Base-by-base conservation (phyloP, 345 rosid genomes). In the Orychophragmus violaceus region DNA sequence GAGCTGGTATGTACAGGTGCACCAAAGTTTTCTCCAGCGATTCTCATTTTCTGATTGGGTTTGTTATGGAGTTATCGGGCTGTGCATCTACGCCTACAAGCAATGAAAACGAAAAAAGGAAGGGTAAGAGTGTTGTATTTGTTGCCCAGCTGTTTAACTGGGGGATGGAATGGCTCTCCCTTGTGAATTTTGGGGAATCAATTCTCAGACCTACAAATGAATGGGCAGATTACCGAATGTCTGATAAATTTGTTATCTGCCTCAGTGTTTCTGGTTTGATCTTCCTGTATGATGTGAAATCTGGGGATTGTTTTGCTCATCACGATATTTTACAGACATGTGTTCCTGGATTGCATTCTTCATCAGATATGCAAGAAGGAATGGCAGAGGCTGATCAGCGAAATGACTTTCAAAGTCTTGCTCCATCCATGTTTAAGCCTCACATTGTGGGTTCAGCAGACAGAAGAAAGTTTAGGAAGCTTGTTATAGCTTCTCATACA, bases 161-260 rank as follows among this genome's bases (percentile, higher is more conserved):
- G 81, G 97, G 97, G 57, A 81, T 94, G 75, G 84, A 85, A 63
- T 94, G 96, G 96, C 83, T 83, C 72, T 94, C 95, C 60, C 71
- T 71, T 22, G 88, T 94, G 71, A 84, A 84, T 74, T 85, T 84
- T 52, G 74, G 62, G 53, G 83, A 83, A 68, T 56, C 74, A 60
- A 74, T 70, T 75, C 49, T 54, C 32, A 78, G 77, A 51, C 77
- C 68, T 18, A 29, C 66, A 46, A 55, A 60, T 29, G 89, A 78
- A 68, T 94, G 99, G 97, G 78, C 80, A 62, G 99, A 94, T 78
- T 90, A 87, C 69, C 75, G 83, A 68, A 81, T 90, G 75, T 83
- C 96, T 61, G 88, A 87, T 79, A 81, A 81, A 53, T 83, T 87
- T 80, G 94, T 90, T 77, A 83, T 88, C 79, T 94, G 97, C 77